These are phyloP conservation scores for Eimeria maxima DNA, from an alignment of 169 alveolate genomes.

Conservation along the genomic window DNA sequence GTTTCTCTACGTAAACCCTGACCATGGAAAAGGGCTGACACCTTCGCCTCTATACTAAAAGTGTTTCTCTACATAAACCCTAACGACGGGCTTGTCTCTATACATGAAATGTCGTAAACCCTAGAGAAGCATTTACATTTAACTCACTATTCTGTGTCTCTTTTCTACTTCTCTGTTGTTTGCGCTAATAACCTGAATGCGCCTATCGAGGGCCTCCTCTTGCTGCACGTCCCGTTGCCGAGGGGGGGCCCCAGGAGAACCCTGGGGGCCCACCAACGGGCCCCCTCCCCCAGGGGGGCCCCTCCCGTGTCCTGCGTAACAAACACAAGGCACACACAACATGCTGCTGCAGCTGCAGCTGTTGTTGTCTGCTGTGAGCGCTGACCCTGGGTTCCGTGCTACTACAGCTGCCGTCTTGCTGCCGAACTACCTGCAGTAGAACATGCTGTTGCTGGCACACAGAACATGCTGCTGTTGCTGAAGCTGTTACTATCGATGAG, in stretches of 20 bases:
- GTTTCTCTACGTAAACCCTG: no score
- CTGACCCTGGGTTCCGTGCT: background rate
- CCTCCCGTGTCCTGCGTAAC: conserved; percentile 10
- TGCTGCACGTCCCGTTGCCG: conserved; percentile 57
- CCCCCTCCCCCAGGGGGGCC: background rate
- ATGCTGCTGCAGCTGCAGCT: conserved; percentile 3
- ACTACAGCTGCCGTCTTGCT: background rate
- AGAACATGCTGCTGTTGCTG: no score
- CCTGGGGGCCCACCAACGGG: background rate
- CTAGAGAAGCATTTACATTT: no score
- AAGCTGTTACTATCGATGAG: no score
- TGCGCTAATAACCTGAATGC: conserved; percentile 21
- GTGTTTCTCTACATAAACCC: no score
- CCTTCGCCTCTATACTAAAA: no score
- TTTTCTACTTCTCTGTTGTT: conserved; percentile 42
- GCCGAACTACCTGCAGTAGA: background rate
- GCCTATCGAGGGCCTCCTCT: conserved; percentile 42
- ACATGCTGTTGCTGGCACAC: no score
- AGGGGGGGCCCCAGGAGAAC: background rate
- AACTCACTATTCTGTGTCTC: conserved; percentile 41
- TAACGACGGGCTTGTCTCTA: no score
- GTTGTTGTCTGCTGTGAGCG: background rate
- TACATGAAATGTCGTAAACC: no score
- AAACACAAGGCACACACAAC: background rate
- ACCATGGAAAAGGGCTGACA: no score